Evolutionary conservation across 2,329 filamentous ascomycete species (phyloP), one percentile per base, ranked within the genome.

Genomic region (Neopestalotiopsis sp.): DNA sequence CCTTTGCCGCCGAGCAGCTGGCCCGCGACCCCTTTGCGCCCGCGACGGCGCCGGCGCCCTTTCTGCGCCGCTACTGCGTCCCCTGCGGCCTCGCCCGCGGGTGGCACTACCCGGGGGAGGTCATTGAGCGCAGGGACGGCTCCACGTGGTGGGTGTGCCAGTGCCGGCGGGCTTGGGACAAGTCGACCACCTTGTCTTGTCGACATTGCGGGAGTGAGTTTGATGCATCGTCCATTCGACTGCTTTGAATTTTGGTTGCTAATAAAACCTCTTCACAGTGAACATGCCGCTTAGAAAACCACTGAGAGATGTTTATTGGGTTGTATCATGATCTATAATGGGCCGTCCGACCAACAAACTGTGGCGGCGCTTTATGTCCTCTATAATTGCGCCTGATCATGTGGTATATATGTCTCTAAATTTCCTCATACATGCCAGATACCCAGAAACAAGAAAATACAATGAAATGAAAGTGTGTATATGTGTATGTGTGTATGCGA

Each of bases 31-130:
- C 63, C 4, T 34, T 70, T 2, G 53, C 14, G 14, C 45, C 17
- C 61, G 28, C 13, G 28, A 20, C 24, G n/a, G 28, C 38, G 1
- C 1, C 17, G 4, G 69, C 45, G 30, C 6, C 38, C 10, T 34
- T 38, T 9, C 63, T 75, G 40, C 73, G 74, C 30, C 68, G 73
- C 6, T 74, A 72, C 68, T 75, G 74, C 61, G 71, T 75, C 32
- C 5, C 24, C 34, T 74, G 74, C 67, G 74, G 74, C 3, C 63
- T 74, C 13, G 65, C 63, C 17, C 57, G 20, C 4, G 71, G 72
- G 10, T 69, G 69, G 45, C 71, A 75, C 61, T 53, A 49, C 17
- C 53, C 71, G 1, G 72, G 74, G 1, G 71, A 72, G 10, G 42
- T 67, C 28, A 56, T 75, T n/a, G 20, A 64, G 42, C 20, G 40